These are phyloP conservation scores for Pythium plurisporium DNA, from an alignment of 352 stramenopile genomes.

Conservation along the genomic window DNA sequence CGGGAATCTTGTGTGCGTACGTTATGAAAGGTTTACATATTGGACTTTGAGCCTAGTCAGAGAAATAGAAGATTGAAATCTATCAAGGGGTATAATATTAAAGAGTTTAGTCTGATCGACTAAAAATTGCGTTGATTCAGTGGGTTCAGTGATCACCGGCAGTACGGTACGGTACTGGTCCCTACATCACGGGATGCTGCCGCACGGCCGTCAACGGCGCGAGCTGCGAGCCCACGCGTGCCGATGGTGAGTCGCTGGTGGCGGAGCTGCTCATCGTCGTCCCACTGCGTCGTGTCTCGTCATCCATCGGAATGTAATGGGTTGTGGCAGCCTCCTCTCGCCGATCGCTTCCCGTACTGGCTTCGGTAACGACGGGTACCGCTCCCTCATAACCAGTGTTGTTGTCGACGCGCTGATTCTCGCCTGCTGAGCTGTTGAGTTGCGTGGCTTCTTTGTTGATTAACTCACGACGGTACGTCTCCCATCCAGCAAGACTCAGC, in stretches of 20 bases:
- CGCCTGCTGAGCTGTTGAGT: neutral
- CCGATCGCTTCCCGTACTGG: neutral
- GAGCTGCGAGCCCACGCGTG: neutral
- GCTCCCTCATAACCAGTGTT: neutral
- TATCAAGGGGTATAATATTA: neutral
- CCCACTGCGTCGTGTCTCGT: too few relatives aligned
- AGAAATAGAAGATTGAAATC: too few relatives aligned
- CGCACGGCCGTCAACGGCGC: neutral
- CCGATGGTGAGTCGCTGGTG: neutral
- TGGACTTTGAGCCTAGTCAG: too few relatives aligned
- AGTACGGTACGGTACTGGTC: neutral
- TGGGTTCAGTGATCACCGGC: too few relatives aligned
- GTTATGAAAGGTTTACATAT: constrained; percentile 1
- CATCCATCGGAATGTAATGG: neutral
- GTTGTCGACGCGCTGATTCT: neutral
- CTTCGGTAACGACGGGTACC: neutral
- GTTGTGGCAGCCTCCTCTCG: neutral
- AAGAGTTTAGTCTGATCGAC: neutral
- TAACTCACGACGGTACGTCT: neutral
- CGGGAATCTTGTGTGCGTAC: neutral
- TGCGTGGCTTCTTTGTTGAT: neutral
- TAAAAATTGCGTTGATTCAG: neutral
- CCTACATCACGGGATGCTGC: neutral
- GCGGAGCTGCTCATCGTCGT: too few relatives aligned
- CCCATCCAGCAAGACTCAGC: neutral